Percentiles rank a stretch among this genome's conserved stretches.
Conservation (phyloP, 768 basidiomycete genomes). For the Naganishia kalamii region DNA sequence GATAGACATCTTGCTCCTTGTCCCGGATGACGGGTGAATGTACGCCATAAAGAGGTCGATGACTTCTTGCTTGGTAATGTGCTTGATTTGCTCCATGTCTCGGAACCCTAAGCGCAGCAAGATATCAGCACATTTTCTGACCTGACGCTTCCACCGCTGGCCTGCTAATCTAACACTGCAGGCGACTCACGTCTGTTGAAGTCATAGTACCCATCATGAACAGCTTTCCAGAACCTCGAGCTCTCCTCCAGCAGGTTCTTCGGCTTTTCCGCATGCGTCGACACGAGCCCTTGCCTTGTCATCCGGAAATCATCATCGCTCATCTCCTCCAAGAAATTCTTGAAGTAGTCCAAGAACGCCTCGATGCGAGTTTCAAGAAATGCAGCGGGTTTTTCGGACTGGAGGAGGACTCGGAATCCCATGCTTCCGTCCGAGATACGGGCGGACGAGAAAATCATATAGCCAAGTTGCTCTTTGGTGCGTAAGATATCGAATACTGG, state of each 20-base stretch:
- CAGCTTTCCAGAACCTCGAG: conserved; percentile 58
- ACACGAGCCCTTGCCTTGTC: conserved; percentile 69
- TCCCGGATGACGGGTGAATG: conserved; percentile 63
- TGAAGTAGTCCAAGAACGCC: conserved; percentile 73
- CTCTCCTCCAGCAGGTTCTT: conserved; percentile 83
- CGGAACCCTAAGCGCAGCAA: conserved; percentile 54
- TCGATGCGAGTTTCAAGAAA: conserved; percentile 85
- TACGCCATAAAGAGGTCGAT: conserved; percentile 61
- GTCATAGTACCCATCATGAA: conserved; percentile 75
- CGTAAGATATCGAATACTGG: conserved; percentile 85
- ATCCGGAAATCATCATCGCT: conserved; percentile 63
- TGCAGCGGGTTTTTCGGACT: conserved; percentile 72
- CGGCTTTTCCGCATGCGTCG: conserved; percentile 72
- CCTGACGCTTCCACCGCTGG: no score
- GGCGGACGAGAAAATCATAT: conserved; percentile 59
- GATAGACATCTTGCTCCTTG: conserved; percentile 74
- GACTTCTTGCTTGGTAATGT: conserved; percentile 69
- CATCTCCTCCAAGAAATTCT: conserved; percentile 63
- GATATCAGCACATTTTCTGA: neutral
- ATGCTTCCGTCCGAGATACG: conserved; percentile 61
- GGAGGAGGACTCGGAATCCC: conserved; percentile 76
- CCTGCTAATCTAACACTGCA: no score
- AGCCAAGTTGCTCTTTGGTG: conserved; percentile 92
- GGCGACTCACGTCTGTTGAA: conserved; percentile 75
- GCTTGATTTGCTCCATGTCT: conserved; percentile 62